These are phyloP conservation scores for Boletus rex-veris DNA, from an alignment of 768 basidiomycete genomes.

Conservation along the genomic window DNA sequence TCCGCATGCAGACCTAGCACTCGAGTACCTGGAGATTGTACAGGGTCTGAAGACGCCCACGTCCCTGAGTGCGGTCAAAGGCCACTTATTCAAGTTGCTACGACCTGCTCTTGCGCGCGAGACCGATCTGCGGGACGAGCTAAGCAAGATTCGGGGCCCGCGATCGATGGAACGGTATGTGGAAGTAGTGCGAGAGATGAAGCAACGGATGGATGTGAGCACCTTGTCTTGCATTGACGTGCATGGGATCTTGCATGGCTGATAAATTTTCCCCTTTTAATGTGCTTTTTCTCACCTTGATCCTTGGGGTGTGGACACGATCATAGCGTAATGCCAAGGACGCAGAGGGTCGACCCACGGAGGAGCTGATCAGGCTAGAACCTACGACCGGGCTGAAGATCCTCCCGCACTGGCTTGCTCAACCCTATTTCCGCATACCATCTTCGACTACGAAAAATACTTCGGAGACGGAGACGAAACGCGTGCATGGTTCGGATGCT, in stretches of 20 bases:
- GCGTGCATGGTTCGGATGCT: background rate
- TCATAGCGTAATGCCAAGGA: slow-evolving; percentile 47
- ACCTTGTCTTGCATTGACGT: background rate
- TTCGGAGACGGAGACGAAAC: slow-evolving; percentile 6
- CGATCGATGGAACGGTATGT: slow-evolving; percentile 37
- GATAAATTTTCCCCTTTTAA: background rate
- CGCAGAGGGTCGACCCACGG: slow-evolving; percentile 22
- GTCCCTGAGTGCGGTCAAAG: slow-evolving; percentile 72
- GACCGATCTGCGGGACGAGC: slow-evolving; percentile 65
- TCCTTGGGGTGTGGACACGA: background rate
- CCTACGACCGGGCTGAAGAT: slow-evolving; percentile 46
- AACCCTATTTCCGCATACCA: slow-evolving; percentile 54
- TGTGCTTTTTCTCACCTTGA: background rate
- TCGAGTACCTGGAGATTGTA: slow-evolving; percentile 86
- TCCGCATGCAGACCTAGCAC: slow-evolving; percentile 62
- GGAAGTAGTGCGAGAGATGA: slow-evolving; percentile 57
- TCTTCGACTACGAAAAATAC: background rate
- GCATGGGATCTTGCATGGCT: background rate
- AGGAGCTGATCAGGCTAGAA: slow-evolving; percentile 42
- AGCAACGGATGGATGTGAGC: slow-evolving; percentile 53
- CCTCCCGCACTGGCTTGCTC: slow-evolving; percentile 68
- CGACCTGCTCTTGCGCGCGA: slow-evolving; percentile 68
- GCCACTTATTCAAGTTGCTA: slow-evolving; percentile 91
- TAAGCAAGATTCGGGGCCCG: slow-evolving; percentile 50
- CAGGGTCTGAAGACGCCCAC: slow-evolving; percentile 59